phyloP scores from a whole-genome alignment of 2,329 filamentous ascomycete genomes.

The Parastagonospora avenae region DNA sequence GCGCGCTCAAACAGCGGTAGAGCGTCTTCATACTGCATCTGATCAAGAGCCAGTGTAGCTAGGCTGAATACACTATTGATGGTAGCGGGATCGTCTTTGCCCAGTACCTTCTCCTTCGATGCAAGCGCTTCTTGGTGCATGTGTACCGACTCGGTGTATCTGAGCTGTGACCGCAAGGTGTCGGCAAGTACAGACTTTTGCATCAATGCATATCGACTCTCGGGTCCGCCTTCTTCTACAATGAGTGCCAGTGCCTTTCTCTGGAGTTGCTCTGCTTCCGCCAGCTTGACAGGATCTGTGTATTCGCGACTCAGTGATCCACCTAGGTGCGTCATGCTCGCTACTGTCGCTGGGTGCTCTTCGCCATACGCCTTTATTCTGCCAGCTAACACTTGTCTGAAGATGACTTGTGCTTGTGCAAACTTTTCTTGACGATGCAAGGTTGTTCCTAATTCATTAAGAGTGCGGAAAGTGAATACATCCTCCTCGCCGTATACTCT shows the following conservation, averaged over 20 bases:
- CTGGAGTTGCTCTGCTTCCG: not conserved
- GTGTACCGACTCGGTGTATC: slow-evolving; percentile 1
- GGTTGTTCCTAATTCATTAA: no score
- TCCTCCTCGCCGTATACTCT: no score
- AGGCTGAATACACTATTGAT: not conserved
- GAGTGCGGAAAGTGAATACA: no score
- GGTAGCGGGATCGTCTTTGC: slow-evolving; percentile 2
- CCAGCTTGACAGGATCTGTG: not conserved
- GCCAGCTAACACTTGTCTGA: no score
- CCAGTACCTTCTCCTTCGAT: not conserved
- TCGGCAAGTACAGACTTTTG: not conserved
- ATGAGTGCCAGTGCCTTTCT: not conserved
- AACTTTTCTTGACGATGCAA: no score
- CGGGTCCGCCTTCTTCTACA: not conserved
- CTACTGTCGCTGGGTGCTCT: not conserved
- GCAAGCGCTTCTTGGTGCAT: not conserved
- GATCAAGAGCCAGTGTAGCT: not conserved
- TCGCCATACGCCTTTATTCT: not conserved
- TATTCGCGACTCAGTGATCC: not conserved
- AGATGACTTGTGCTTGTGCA: no score
- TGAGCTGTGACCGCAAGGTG: not conserved
- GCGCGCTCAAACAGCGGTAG: not conserved
- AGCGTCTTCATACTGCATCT: not conserved
- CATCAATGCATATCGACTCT: not conserved
- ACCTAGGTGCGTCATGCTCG: not conserved